Conservation (phyloP, 2,329 filamentous ascomycete species). For the Alternaria tenuissima region DNA sequence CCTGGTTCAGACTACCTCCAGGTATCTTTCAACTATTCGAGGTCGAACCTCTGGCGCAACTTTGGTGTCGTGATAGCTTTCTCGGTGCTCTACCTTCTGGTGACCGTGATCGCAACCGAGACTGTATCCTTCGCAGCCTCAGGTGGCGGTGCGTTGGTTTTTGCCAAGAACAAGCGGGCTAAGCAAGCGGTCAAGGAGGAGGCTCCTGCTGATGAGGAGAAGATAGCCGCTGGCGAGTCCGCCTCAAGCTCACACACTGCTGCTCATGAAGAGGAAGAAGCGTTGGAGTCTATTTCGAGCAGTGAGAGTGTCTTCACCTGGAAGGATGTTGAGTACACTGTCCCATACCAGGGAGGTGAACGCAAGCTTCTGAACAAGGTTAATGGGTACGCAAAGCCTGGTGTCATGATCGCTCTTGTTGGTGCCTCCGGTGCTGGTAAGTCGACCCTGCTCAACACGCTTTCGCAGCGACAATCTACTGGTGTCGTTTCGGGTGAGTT, state of each 20-base stretch:
- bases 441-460: slow-evolving; percentile 80
- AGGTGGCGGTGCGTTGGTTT: slow-evolving; percentile 74
- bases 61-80: slow-evolving; percentile 82
- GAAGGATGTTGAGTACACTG: slow-evolving; percentile 67
- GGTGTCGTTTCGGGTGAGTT: slow-evolving; percentile 73
- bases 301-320: slow-evolving; percentile 51
- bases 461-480: slow-evolving; percentile 74
- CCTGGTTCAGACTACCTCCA: slow-evolving; percentile 64
- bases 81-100: slow-evolving; percentile 73
- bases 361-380: slow-evolving; percentile 73
- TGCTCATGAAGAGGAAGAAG: slow-evolving; percentile 40
- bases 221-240: slow-evolving; percentile 47
- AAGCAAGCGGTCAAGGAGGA: slow-evolving; percentile 62
- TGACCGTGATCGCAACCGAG: slow-evolving; percentile 77
- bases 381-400: slow-evolving; percentile 80
- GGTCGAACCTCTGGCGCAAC: slow-evolving; percentile 72
- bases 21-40: slow-evolving; percentile 64
- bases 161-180: slow-evolving; percentile 72
- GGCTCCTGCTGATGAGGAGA: slow-evolving; percentile 65
- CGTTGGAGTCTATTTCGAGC: slow-evolving; percentile 47
- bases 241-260: slow-evolving; percentile 29
- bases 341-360: slow-evolving; percentile 71
- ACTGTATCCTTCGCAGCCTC: slow-evolving; percentile 67
- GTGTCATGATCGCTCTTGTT: slow-evolving; percentile 81
- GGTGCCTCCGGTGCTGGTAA: slow-evolving; percentile 85